These are phyloP conservation scores for Litchi chinensis DNA, from an alignment of 345 rosid species.

Conservation along the genomic window DNA sequence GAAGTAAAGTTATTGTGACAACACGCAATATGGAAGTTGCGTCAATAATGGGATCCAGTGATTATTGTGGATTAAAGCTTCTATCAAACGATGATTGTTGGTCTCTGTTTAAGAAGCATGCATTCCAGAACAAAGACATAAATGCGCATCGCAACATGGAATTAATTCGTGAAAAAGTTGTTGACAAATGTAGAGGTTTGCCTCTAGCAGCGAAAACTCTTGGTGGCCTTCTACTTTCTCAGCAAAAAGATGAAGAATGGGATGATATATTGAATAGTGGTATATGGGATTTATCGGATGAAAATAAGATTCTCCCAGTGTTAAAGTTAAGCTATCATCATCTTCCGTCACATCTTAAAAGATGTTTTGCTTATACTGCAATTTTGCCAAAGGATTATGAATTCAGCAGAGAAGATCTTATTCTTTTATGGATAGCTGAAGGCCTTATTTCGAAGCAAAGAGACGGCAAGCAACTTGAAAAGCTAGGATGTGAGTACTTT, in stretches of 20 bases:
- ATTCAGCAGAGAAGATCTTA: constrained; percentile 2
- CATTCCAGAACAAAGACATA: background rate
- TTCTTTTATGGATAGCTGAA: constrained; percentile 15
- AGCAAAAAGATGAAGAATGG: too few relatives aligned
- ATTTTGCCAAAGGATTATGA: constrained; percentile 14
- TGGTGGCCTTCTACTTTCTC: too few relatives aligned
- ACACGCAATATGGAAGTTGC: background rate
- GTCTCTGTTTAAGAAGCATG: background rate
- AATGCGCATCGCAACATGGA: background rate
- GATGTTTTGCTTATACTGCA: constrained; percentile 14
- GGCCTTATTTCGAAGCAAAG: background rate
- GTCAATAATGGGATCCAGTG: background rate
- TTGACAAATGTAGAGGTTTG: too few relatives aligned
- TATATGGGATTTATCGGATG: too few relatives aligned
- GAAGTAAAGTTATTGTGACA: background rate
- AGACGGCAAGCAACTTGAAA: constrained; percentile 1
- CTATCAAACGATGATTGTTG: background rate
- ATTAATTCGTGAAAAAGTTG: background rate
- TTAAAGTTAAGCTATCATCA: too few relatives aligned
- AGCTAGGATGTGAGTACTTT: constrained; percentile 3
- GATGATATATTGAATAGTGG: too few relatives aligned
- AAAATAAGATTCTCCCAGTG: too few relatives aligned
- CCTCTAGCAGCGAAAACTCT: too few relatives aligned
- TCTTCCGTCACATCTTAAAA: too few relatives aligned
- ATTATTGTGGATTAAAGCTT: background rate